Evolutionary conservation across 805 yeast species (phyloP).

Genomic region (Metschnikowia kofuensis): DNA sequence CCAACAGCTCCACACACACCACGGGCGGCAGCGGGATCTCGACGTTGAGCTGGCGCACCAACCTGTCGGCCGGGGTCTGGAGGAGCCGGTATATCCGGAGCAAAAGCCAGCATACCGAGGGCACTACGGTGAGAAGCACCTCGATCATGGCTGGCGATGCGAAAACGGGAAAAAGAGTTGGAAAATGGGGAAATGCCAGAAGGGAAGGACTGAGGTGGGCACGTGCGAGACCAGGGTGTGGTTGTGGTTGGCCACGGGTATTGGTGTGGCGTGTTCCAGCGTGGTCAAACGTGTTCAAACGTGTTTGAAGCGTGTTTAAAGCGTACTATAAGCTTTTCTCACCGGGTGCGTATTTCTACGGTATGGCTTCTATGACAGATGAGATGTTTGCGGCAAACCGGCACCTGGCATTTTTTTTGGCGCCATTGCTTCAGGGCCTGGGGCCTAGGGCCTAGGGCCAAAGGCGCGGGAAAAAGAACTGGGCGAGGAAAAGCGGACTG

Average conservation of each 20-base stretch:
- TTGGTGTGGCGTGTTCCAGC: no score
- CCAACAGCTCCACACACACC: slow-evolving; percentile 54
- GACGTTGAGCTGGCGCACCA: slow-evolving; percentile 46
- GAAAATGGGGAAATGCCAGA: no score
- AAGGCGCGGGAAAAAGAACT: no score
- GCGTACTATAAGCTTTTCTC: no score
- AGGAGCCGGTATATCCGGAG: slow-evolving; percentile 37
- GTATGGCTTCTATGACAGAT: background rate
- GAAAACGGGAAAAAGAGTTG: background rate
- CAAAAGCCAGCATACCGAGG: slow-evolving; percentile 38
- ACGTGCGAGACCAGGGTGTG: no score
- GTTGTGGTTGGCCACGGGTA: no score
- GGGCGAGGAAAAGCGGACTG: no score
- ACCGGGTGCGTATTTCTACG: no score
- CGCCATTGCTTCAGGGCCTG: background rate
- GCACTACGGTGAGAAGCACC: slow-evolving; percentile 30
- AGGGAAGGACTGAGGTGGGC: no score
- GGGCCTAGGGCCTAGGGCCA: no score
- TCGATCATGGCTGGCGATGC: slow-evolving; percentile 25
- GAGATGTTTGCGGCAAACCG: slow-evolving; percentile 2
- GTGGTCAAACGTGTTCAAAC: no score
- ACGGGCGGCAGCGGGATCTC: slow-evolving; percentile 56
- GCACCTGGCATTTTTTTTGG: background rate
- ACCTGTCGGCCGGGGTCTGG: slow-evolving; percentile 45
- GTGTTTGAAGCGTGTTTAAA: no score